Evolutionary conservation across 2,329 filamentous ascomycete genomes (phyloP).

Genomic region (Trichoderma koningiopsis): DNA sequence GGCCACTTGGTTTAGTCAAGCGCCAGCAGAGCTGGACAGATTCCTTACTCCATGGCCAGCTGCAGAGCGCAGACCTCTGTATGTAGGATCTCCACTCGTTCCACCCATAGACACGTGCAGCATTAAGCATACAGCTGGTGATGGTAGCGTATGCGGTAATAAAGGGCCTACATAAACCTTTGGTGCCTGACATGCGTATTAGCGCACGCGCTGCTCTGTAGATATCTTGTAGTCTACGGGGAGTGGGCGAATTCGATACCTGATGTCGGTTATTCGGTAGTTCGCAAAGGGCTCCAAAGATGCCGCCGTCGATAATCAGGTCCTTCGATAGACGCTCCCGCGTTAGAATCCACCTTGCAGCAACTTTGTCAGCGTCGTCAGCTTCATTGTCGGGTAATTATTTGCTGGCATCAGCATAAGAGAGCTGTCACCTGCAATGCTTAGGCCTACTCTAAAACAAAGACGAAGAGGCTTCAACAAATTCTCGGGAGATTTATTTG

Average conservation of each 20-base stretch:
- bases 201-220: neutral
- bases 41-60: neutral
- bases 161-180: neutral
- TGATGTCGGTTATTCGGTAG: slow-evolving; percentile 19
- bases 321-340: neutral
- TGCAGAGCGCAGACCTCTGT: neutral
- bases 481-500: neutral
- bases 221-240: neutral
- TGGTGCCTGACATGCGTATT: neutral
- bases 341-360: neutral
- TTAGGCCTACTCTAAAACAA: neutral
- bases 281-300: neutral
- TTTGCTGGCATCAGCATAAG: neutral
- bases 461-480: neutral
- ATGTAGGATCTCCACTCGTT: neutral
- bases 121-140: neutral
- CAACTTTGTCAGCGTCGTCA: neutral
- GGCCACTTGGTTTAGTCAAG: neutral
- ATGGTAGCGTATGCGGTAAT: neutral
- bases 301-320: neutral
- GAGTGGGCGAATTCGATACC: slow-evolving; percentile 4
- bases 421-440: neutral
- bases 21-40: neutral
- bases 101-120: slow-evolving; percentile 7
- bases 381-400: neutral